Percentiles rank a stretch among this genome's conserved stretches.
phyloP scores from a whole-genome alignment of 2,329 filamentous ascomycete genomes.

The Tolypocladium capitatum region DNA sequence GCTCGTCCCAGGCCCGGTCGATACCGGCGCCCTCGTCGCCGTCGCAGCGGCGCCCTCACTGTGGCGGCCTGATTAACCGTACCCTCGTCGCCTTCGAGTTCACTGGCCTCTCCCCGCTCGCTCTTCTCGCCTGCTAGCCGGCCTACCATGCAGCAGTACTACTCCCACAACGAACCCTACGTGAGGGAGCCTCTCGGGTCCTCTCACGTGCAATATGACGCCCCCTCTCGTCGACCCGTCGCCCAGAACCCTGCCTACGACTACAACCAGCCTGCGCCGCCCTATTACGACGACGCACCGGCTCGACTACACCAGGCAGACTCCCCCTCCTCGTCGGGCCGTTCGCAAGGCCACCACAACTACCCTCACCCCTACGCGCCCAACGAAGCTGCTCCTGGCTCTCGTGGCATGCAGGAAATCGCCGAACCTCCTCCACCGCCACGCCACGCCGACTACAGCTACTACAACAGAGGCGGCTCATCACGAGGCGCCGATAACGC shows the following conservation, averaged over 20 bases:
- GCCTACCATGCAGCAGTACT: slow-evolving; percentile 19
- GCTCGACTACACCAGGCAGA: slow-evolving; percentile 1
- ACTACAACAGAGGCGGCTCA: slow-evolving; percentile 8
- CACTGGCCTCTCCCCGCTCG: background rate
- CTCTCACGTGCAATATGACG: slow-evolving; percentile 7
- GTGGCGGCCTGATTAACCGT: background rate
- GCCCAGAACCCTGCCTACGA: slow-evolving; percentile 1
- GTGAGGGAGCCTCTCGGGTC: slow-evolving; percentile 23
- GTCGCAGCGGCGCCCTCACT: background rate
- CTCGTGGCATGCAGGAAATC: background rate
- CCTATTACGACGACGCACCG: slow-evolving; percentile 17
- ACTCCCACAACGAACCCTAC: slow-evolving; percentile 16
- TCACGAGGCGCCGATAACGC: slow-evolving; percentile 10
- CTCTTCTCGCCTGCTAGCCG: background rate
- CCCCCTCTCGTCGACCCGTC: slow-evolving; percentile 8
- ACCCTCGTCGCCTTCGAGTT: background rate
- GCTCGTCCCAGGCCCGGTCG: background rate
- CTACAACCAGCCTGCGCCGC: slow-evolving; percentile 1
- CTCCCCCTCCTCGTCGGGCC: slow-evolving; percentile 1
- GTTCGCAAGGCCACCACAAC: background rate
- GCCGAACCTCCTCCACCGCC: slow-evolving; percentile 6
- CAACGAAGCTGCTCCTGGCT: background rate
- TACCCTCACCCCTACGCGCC: background rate
- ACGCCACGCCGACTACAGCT: slow-evolving; percentile 10
- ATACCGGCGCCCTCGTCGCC: background rate